Evolutionary conservation across 306 rosid species (phyloP).

Genomic region (Quercus robur): DNA sequence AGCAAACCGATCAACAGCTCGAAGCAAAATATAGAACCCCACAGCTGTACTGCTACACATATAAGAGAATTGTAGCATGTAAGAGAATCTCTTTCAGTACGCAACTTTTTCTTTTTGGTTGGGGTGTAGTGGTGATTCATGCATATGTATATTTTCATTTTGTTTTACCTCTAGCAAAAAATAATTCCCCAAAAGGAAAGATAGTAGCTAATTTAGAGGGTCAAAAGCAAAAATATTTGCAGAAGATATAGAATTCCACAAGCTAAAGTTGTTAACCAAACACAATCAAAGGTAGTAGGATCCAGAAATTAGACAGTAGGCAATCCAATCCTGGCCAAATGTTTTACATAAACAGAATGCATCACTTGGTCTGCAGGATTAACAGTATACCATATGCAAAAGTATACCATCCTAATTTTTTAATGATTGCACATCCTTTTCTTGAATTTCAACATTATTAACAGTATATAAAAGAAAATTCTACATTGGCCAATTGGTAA

Average conservation of each 20-base stretch:
- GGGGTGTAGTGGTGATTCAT: neutral
- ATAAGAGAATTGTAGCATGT: slow-evolving; percentile 25
- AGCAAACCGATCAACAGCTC: slow-evolving; percentile 95
- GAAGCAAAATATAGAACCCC: slow-evolving; percentile 86
- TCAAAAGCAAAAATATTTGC: neutral
- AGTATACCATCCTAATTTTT: neutral
- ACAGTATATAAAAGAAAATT: neutral
- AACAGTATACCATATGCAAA: neutral
- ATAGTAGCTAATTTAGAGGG: neutral
- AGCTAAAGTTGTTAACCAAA: neutral
- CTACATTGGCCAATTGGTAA: neutral
- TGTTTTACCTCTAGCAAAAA: neutral
- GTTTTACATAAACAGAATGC: neutral
- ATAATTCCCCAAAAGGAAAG: neutral
- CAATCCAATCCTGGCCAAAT: neutral
- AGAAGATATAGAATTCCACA: neutral
- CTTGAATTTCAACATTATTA: neutral
- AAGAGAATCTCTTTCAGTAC: slow-evolving; percentile 8
- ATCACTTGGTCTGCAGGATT: neutral
- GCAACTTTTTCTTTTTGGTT: neutral
- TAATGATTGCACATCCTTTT: neutral
- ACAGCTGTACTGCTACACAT: slow-evolving; percentile 58
- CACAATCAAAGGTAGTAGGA: neutral
- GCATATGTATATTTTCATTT: neutral
- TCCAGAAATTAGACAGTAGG: neutral